Percentiles rank a stretch among this genome's conserved stretches.
Conservation (phyloP, 441 rosid genomes). For the Jatropha podagrica region DNA sequence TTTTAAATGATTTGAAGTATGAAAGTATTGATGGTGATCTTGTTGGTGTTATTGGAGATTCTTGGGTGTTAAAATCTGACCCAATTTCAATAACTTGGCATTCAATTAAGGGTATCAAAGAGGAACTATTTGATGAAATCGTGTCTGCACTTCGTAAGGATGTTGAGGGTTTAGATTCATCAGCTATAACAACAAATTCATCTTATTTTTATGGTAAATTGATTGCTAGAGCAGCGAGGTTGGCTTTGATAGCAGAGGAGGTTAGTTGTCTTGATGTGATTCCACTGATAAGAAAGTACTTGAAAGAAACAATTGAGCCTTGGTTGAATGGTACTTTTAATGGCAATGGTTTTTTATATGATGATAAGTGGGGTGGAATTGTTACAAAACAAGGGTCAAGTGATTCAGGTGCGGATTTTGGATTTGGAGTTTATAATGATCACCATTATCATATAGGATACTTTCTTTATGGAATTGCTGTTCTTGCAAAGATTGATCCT, state of each 20-base stretch:
- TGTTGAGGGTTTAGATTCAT: slow-evolving; percentile 55
- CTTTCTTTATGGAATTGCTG: slow-evolving; percentile 87
- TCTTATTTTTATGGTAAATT: slow-evolving; percentile 82
- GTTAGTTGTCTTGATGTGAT: slow-evolving; percentile 62
- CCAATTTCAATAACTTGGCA: slow-evolving; percentile 88
- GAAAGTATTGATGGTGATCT: slow-evolving; percentile 83
- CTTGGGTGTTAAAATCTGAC: slow-evolving; percentile 64
- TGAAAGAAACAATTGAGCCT: slow-evolving; percentile 78
- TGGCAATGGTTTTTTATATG: slow-evolving; percentile 80
- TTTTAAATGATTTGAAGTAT: slow-evolving; percentile 62
- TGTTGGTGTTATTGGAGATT: slow-evolving; percentile 83
- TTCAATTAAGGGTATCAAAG: slow-evolving; percentile 62
- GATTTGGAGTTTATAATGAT: slow-evolving; percentile 81
- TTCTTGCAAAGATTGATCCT: slow-evolving; percentile 77
- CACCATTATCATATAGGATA: slow-evolving; percentile 90
- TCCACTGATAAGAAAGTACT: slow-evolving; percentile 52
- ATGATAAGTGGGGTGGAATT: slow-evolving; percentile 87
- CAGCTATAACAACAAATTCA: slow-evolving; percentile 50
- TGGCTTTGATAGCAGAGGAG: slow-evolving; percentile 91
- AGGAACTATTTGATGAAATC: slow-evolving; percentile 56
- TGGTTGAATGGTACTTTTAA: slow-evolving; percentile 81
- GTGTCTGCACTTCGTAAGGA: slow-evolving; percentile 62
- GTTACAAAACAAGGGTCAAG: slow-evolving; percentile 65
- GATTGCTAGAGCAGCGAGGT: slow-evolving; percentile 84
- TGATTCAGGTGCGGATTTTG: slow-evolving; percentile 83